Evolutionary conservation across 345 rosid genomes (phyloP), one percentile per base, ranked within the genome.

Genomic region (Citrus australasica): DNA sequence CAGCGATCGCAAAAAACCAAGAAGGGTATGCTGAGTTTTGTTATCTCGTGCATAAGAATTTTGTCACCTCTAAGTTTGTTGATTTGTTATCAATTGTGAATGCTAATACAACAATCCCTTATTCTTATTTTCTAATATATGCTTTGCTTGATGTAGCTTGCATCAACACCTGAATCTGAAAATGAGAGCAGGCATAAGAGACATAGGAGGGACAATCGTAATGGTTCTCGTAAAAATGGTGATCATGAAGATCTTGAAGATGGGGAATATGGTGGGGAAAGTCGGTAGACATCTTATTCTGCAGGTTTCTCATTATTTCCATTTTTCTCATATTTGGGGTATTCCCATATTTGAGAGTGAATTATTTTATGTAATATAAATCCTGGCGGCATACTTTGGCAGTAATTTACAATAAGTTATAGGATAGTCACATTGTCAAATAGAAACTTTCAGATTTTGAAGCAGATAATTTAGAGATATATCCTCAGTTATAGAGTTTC

Each of bases 171-270:
- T 2, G 97, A 89, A 74, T 91, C 97, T 27, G 97, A 92, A 64
- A 82, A 79, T 24, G 97, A 90, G 82, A 83, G 86, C 79, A 83
- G 86, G 88, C 90, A 85, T 71, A 92, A 90, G 80, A 88, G 88
- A 73, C 95, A 83, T 58, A 90, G 78, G 88, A 90, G 86, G 86
- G 97, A 89, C 27, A 87, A 87, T 53, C 87, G 81, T 22, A 87
- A 87, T 69, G 88, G 85, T 74, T 88, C 86, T 73, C 89, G 84
- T 67, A 93, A 83, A 80, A 81, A 71, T 76, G 82, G 85, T 60
- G 84, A 85, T 84, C 87, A 79, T 4, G 91, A 87, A 75, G 96
- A 95, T 75, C 95, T 92, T 69, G 97, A 93, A 90, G 98, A 95
- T 80, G 98, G 98, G 66, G 98, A 95, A 80, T 89, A 88, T 75